Evolutionary conservation across 164 flowering plant species (phyloP).

Genomic region (Liriodendron chinense): DNA sequence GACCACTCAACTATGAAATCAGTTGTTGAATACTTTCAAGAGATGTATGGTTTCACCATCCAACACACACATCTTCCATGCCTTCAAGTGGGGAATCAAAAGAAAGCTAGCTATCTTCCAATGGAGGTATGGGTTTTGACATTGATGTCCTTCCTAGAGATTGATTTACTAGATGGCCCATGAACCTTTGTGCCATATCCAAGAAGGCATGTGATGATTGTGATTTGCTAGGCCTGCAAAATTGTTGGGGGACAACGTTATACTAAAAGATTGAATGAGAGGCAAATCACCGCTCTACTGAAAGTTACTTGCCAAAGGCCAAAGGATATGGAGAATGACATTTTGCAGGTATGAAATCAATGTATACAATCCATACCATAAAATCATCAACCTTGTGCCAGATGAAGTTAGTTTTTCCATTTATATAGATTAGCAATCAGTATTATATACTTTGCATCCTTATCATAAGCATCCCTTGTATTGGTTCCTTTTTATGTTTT

Average conservation of each 20-base stretch:
- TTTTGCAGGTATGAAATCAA: constrained; percentile 46
- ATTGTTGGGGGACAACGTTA: constrained; percentile 81
- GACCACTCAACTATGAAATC: constrained; percentile 60
- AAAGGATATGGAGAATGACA: constrained; percentile 65
- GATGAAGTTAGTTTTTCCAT: neutral
- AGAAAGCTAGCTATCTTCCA: constrained; percentile 71
- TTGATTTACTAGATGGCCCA: neutral
- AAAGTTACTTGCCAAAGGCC: constrained; percentile 88
- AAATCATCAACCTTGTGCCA: neutral
- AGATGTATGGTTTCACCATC: constrained; percentile 69
- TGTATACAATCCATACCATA: neutral
- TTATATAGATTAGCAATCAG: neutral
- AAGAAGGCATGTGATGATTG: constrained; percentile 6
- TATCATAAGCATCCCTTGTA: neutral
- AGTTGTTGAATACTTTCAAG: constrained; percentile 64
- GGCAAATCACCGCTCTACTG: constrained; percentile 68
- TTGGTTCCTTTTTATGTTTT: no score
- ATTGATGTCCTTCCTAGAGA: neutral
- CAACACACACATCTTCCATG: constrained; percentile 63
- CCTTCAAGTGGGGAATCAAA: constrained; percentile 67
- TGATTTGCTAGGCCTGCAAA: constrained; percentile 63
- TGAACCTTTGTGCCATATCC: neutral
- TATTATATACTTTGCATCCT: constrained; percentile 2
- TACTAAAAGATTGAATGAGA: constrained; percentile 79
- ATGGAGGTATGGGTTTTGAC: constrained; percentile 51